Base-by-base conservation (phyloP, 2,329 filamentous ascomycete genomes). In the Trichoderma polysporum region DNA sequence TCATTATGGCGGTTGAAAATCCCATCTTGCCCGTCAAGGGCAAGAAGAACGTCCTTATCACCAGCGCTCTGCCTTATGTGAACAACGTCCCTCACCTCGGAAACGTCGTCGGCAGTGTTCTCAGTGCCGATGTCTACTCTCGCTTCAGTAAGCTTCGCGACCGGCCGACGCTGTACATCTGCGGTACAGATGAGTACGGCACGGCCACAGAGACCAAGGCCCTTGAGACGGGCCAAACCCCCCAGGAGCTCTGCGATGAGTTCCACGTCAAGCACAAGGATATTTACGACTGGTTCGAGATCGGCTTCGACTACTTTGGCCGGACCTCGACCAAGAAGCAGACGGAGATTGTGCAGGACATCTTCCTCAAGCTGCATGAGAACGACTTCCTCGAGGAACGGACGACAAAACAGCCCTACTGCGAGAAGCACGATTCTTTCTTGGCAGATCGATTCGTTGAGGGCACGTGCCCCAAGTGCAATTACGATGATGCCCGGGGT, bases 131-230 rank as follows among this genome's bases (percentile, higher is more conserved):
- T 76, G 92, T 96, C 70, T 97, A 91, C 77, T 85, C 91, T 49
- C 88, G 89, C 71, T 97, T 91, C 80, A 91, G 90, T 81, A 92
- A 92, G 79, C 89, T 91, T 50, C 87, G 92, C 74, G 91, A 90
- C 66, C 86, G 90, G 75, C 91, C 88, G 71, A 96, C 93, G 1
- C 85, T 97, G 59, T 97, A 89, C 78, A 85, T 97, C 72, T 97
- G 94, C 79, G 93, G 93, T 33, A 57, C 62, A 22, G 94, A 97
- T 81, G 92, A 98, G 80, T 98, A 97, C 79, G 94, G 94, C 67
- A 98, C 94, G 13, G 94, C 94, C 25, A 97, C 94, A 35, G 94
- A 97, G 80, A 97, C 94, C 29, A 97, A 97, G 82, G 94, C 94
- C 4, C 87, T 97, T 47, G 93, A 97, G 77, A 93, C 95, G 77